Conservation (phyloP, 2,329 filamentous ascomycete species). For the Colletotrichum sp. region DNA sequence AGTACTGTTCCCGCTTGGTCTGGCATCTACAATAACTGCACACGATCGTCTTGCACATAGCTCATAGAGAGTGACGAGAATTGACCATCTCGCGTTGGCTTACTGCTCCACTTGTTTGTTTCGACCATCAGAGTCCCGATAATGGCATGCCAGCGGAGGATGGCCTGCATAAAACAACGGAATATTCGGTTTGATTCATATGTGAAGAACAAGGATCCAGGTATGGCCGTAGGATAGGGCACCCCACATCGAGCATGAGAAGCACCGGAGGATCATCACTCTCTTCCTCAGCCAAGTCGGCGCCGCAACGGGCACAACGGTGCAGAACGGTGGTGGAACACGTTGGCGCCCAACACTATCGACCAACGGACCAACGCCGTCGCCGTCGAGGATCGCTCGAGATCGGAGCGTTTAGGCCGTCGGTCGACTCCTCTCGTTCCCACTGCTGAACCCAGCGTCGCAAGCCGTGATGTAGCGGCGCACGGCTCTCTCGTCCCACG, state of each 20-base stretch:
- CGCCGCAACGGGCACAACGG: not conserved
- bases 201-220: not conserved
- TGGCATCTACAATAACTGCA: not conserved
- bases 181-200: not conserved
- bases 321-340: not conserved
- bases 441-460: not conserved
- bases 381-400: not conserved
- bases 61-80: not conserved
- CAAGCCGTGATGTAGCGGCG: not conserved
- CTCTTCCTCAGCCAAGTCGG: not conserved
- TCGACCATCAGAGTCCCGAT: not conserved
- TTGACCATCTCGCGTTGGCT: not conserved
- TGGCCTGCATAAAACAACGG: not conserved
- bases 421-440: not conserved
- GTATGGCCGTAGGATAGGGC: not conserved
- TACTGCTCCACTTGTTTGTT: not conserved
- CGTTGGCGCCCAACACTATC: not conserved
- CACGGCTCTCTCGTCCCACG: slow-evolving; percentile 10
- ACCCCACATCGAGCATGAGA: not conserved
- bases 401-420: slow-evolving; percentile 5
- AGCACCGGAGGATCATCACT: not conserved
- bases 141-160: not conserved
- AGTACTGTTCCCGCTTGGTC: not conserved
- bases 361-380: not conserved
- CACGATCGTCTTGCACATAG: not conserved